Evolutionary conservation across 1,284 basidiomycete genomes (phyloP), one percentile per base, ranked within the genome.

Genomic region (Ustilago bromivora): DNA sequence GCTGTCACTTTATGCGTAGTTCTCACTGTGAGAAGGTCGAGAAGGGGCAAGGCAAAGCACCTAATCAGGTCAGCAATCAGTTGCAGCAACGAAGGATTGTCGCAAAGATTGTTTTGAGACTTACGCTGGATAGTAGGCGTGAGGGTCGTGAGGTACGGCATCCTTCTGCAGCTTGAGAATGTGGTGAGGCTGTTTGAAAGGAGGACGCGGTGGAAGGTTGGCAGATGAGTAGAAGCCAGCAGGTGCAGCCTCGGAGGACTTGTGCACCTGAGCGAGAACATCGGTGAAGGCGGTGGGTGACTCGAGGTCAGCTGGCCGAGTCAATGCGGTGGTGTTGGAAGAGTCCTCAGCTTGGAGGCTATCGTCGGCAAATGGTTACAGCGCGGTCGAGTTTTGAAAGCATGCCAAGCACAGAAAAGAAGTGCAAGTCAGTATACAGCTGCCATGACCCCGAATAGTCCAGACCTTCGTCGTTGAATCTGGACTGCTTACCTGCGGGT

Each of bases 201-300:
- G 84, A 55, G 83, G 84, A 47, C 61, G 62, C 10, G 84, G 84
- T 35, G 84, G 84, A 43, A 86, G 73, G 67, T 82, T 83, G 32
- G 66, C 66, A 9, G 76, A 41, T 36, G 82, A 78, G 74, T 85
- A 86, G 77, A 71, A 70, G 67, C 63, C 57, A 36, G 66, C 23
- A 19, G 73, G 38, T 31, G 67, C 64, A 43, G 69, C 49, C 28
- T 71, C 64, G 19, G 75, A 73, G 41, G 75, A 66, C 66, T 72
- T 70, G 66, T 85, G 82, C 41, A 84, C 83, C 58, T 84, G 82
- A 9, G 78, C 79, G 9, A 85, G 76, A 52, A 85, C 84, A 53
- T 85, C 75, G 28, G 84, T 85, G 79, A 86, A 86, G 17, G 84
- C 84, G 19, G 80, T 78, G 34, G 84, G 84, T 52, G 82, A 76